These are phyloP conservation scores for Heteromeles arbutifolia DNA, from an alignment of 306 rosid species.

Conservation along the genomic window DNA sequence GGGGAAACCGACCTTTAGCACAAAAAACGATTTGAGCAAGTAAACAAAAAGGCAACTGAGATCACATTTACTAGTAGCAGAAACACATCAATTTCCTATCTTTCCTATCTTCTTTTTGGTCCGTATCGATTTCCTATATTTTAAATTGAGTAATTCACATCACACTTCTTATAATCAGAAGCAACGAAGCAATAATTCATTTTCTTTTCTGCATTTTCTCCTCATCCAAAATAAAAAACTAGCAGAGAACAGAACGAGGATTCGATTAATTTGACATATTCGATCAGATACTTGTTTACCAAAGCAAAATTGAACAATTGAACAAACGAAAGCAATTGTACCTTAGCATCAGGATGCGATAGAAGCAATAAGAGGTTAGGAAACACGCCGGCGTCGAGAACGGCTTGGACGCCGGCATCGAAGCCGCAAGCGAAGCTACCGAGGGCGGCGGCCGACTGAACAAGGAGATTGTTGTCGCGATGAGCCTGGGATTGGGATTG, in stretches of 20 bases:
- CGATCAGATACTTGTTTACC: not conserved
- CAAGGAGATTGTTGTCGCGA: constrained; percentile 47
- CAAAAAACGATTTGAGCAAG: not conserved
- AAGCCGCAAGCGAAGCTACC: constrained; percentile 94
- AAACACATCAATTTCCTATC: not conserved
- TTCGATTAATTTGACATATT: not conserved
- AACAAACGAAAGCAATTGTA: constrained; percentile 19
- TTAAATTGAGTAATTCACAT: not conserved
- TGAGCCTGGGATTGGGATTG: constrained; percentile 23
- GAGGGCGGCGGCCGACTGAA: constrained; percentile 81
- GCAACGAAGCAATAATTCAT: not conserved
- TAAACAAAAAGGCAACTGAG: not conserved
- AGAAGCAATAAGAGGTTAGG: constrained; percentile 57
- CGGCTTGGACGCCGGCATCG: constrained; percentile 79
- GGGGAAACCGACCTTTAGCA: not conserved
- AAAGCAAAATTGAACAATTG: not conserved
- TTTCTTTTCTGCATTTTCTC: not conserved
- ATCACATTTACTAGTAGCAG: not conserved
- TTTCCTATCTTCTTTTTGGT: not conserved
- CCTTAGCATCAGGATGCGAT: constrained; percentile 67
- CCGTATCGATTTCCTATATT: not conserved
- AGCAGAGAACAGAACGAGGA: not conserved
- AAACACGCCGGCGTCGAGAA: constrained; percentile 71
- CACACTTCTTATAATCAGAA: not conserved
- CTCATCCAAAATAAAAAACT: not conserved